A percentile compares a stretch with the other conserved stretches of the same genome.
Evolutionary conservation across 148 eudicot species (phyloP).

Genomic region (Camellia granthamiana): DNA sequence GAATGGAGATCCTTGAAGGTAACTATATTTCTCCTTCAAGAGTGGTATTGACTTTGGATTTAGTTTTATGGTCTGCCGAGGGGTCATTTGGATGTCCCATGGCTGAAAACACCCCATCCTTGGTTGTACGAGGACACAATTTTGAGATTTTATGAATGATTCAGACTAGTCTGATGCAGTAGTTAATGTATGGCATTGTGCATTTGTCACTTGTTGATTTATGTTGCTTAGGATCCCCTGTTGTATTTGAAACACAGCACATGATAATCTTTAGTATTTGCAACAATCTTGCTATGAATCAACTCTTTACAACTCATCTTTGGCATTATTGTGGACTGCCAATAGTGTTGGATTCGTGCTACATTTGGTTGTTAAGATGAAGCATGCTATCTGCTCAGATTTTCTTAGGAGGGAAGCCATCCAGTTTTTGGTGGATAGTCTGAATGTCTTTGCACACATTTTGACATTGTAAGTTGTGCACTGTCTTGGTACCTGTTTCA

Average conservation of each 20-base stretch:
- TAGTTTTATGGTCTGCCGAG: background rate
- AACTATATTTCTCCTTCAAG: constrained; percentile 5
- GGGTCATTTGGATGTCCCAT: background rate
- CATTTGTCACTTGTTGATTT: background rate
- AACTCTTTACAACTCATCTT: background rate
- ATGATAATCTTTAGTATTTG: background rate
- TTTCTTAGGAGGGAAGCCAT: no score
- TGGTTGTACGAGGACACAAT: background rate
- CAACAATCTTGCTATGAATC: background rate
- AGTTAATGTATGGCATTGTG: background rate
- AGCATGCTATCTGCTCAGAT: no score
- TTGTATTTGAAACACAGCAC: background rate
- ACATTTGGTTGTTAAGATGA: no score
- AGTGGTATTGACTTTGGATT: background rate
- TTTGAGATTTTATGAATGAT: background rate
- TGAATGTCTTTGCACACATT: background rate
- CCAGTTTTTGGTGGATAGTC: background rate
- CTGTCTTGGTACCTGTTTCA: constrained; percentile 21
- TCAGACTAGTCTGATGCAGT: background rate
- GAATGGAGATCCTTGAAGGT: constrained; percentile 98
- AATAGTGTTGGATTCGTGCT: background rate
- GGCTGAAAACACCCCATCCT: background rate
- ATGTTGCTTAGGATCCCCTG: background rate
- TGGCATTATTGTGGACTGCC: background rate
- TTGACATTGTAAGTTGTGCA: background rate